Conservation (phyloP, 495 filamentous ascomycete species). For the Penicillium crystallinum region DNA sequence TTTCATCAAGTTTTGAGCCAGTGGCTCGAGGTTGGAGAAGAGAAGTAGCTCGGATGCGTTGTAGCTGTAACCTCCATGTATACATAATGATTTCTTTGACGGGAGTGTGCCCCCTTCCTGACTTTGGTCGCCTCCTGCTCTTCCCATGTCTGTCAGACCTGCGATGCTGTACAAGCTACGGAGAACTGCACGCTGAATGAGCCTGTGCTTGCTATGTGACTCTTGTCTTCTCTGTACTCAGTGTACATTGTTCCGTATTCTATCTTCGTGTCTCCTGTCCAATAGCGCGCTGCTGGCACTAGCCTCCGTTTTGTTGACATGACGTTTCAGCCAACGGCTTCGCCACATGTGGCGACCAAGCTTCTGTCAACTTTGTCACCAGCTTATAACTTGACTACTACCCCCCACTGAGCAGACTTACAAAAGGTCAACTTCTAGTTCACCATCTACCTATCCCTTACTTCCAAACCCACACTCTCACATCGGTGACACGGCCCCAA, state of each 20-base stretch:
- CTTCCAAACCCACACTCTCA: not conserved
- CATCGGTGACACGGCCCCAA: slow-evolving; percentile 1
- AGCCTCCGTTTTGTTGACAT: slow-evolving; percentile 5
- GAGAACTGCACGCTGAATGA: too few relatives aligned
- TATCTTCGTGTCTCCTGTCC: not conserved
- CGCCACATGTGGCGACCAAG: slow-evolving; percentile 12
- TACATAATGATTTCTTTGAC: too few relatives aligned
- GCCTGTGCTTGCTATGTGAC: too few relatives aligned
- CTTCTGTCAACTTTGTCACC: not conserved
- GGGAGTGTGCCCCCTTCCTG: too few relatives aligned
- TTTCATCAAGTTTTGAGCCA: slow-evolving; percentile 50
- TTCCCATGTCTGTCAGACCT: too few relatives aligned
- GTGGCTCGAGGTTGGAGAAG: slow-evolving; percentile 48
- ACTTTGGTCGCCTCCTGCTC: too few relatives aligned
- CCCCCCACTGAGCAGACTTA: not conserved
- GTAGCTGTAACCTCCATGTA: too few relatives aligned
- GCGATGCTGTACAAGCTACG: too few relatives aligned
- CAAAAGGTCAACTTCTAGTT: not conserved
- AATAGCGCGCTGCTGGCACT: not conserved
- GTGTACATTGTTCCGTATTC: not conserved
- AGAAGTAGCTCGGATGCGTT: slow-evolving; percentile 6
- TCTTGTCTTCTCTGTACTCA: not conserved
- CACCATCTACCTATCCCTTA: not conserved
- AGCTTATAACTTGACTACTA: not conserved
- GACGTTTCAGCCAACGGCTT: slow-evolving; percentile 12